phyloP scores from a whole-genome alignment of 805 yeast genomes.

The Candida dajiaensis region DNA sequence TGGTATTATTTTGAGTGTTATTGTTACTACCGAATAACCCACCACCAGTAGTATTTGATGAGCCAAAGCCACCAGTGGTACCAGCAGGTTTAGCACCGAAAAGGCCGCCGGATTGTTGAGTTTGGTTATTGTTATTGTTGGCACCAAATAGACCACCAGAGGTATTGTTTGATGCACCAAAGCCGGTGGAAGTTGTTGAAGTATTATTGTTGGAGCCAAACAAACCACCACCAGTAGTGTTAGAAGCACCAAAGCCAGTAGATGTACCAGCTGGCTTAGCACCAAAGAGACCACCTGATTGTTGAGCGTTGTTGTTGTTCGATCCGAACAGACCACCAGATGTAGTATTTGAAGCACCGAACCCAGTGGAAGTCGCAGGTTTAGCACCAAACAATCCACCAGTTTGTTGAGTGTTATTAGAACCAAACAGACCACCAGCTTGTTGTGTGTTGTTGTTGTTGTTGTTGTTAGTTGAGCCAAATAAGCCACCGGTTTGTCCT shows the following conservation, averaged over 20 bases:
- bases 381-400: conserved; percentile 40
- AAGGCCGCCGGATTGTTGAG: conserved; percentile 29
- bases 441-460: conserved; percentile 5
- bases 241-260: conserved; percentile 16
- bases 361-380: conserved; percentile 14
- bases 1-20: conserved; percentile 2
- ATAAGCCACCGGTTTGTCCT: conserved; percentile 14
- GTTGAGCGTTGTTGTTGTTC: conserved; percentile 20
- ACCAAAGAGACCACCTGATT: conserved; percentile 39
- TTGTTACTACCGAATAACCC: conserved; percentile 33
- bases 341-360: conserved; percentile 12
- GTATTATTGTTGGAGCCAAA: conserved; percentile 16
- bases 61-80: conserved; percentile 16
- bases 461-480: conserved; percentile 10
- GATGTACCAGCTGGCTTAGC: conserved; percentile 26
- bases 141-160: conserved; percentile 38
- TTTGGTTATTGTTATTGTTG: conserved; percentile 16
- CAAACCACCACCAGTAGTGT: conserved; percentile 10
- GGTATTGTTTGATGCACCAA: conserved; percentile 29
- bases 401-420: conserved; percentile 21
- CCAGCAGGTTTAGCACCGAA: conserved; percentile 36
- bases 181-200: conserved; percentile 29
- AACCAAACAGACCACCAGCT: conserved; percentile 37
- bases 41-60: conserved; percentile 22
- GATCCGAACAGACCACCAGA: conserved; percentile 25